These are phyloP conservation scores for Linnemannia schmuckeri DNA, from an alignment of 192 early-diverging fungal genomes.

Conservation along the genomic window DNA sequence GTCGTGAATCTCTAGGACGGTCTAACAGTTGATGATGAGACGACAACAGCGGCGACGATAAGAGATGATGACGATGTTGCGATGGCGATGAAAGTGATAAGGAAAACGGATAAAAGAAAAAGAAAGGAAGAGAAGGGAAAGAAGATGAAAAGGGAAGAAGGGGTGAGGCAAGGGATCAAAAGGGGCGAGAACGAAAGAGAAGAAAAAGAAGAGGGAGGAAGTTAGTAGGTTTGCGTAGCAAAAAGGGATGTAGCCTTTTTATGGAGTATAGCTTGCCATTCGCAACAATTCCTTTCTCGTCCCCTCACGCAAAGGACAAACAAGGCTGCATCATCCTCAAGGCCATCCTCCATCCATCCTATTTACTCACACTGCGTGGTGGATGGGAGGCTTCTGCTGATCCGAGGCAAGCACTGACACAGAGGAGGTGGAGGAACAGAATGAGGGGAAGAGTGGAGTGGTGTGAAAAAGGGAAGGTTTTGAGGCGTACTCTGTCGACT, in stretches of 20 bases:
- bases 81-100: background rate
- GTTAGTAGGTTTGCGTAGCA: no score
- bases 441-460: background rate
- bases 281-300: no score
- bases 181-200: constrained; percentile 22
- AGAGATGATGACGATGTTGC: background rate
- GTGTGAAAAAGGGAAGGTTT: no score
- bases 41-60: background rate
- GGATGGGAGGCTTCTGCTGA: background rate
- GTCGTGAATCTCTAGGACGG: background rate
- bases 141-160: background rate
- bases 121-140: background rate
- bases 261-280: no score
- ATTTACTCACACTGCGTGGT: background rate
- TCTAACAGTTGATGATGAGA: background rate
- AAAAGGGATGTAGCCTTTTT: no score
- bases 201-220: background rate
- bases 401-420: background rate
- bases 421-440: background rate
- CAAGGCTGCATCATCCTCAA: no score
- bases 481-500: no score
- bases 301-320: no score
- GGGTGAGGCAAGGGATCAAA: constrained; percentile 26
- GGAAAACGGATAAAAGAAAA: no score
- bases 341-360: no score